Percentiles rank a stretch among this genome's conserved stretches.
phyloP scores from a whole-genome alignment of 108 stramenopile species.

The Nitzschia sp. region DNA sequence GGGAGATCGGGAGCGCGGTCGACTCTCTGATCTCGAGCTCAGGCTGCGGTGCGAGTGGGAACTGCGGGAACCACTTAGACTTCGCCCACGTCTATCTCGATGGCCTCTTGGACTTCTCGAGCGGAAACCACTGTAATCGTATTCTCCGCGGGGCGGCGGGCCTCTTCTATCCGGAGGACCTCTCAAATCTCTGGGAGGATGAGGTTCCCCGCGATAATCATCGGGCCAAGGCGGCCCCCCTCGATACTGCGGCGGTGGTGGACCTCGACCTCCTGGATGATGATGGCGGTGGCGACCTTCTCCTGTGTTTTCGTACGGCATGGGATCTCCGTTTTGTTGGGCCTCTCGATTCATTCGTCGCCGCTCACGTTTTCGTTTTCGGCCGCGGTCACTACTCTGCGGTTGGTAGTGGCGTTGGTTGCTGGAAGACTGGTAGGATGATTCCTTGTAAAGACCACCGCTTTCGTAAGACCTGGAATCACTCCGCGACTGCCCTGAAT shows the following conservation, averaged over 20 bases:
- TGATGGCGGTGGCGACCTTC: not conserved
- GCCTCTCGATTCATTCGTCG: conserved; percentile 11
- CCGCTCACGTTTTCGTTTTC: not conserved
- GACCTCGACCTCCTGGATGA: not conserved
- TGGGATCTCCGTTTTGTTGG: not conserved
- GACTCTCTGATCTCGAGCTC: conserved; percentile 8
- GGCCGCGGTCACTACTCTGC: not conserved
- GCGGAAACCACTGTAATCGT: conserved; percentile 16
- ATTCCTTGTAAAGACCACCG: not conserved
- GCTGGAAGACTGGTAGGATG: too few relatives aligned
- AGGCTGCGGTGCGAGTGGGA: not conserved
- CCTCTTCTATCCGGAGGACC: conserved; percentile 14
- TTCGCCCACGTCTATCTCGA: conserved; percentile 9
- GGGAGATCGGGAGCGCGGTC: conserved; percentile 4
- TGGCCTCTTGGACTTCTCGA: conserved; percentile 15
- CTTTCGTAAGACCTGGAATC: not conserved
- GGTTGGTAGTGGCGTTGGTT: not conserved
- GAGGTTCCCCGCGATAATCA: conserved; percentile 6
- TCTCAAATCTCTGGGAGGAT: conserved; percentile 1
- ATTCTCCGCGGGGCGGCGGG: conserved; percentile 14
- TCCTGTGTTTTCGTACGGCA: not conserved
- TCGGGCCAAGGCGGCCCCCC: not conserved
- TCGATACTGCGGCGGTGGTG: conserved; percentile 14
- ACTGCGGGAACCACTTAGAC: conserved; percentile 21
- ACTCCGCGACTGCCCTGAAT: not conserved